Evolutionary conservation across 345 rosid species (phyloP).

Genomic region (Litchi chinensis): DNA sequence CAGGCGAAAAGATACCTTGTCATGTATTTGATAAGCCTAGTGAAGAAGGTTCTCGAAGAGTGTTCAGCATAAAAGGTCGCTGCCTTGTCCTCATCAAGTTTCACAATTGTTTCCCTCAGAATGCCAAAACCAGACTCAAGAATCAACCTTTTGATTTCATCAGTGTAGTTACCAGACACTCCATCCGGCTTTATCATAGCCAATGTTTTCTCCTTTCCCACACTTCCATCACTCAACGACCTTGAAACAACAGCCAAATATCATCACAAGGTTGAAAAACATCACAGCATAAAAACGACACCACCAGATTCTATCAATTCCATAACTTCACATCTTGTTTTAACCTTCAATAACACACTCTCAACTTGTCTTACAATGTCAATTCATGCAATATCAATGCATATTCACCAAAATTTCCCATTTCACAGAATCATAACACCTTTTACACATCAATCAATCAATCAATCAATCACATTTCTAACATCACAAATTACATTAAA

Average conservation of each 20-base stretch:
- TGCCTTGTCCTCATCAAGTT: constrained; percentile 57
- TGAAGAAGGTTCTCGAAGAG: constrained; percentile 61
- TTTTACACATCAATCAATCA: not conserved
- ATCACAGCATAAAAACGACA: not conserved
- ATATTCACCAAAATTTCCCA: not conserved
- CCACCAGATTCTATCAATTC: not conserved
- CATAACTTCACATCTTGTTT: not conserved
- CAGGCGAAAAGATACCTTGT: constrained; percentile 51
- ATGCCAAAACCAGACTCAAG: constrained; percentile 58
- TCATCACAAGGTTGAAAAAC: not conserved
- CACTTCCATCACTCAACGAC: constrained; percentile 39
- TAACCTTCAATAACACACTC: not conserved
- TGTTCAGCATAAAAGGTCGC: constrained; percentile 75
- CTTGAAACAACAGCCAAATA: constrained; percentile 15
- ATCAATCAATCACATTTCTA: not conserved
- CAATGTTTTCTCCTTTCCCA: constrained; percentile 56
- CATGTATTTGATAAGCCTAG: constrained; percentile 69
- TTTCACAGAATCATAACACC: not conserved
- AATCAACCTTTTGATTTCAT: constrained; percentile 48
- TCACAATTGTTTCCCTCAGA: constrained; percentile 47
- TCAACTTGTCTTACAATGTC: not conserved
- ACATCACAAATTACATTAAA: not conserved
- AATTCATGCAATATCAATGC: not conserved
- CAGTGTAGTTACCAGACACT: constrained; percentile 60
- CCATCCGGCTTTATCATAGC: constrained; percentile 92